These are phyloP conservation scores for Petunia hybrid DNA, from an alignment of 305 asterid genomes.

Conservation along the genomic window DNA sequence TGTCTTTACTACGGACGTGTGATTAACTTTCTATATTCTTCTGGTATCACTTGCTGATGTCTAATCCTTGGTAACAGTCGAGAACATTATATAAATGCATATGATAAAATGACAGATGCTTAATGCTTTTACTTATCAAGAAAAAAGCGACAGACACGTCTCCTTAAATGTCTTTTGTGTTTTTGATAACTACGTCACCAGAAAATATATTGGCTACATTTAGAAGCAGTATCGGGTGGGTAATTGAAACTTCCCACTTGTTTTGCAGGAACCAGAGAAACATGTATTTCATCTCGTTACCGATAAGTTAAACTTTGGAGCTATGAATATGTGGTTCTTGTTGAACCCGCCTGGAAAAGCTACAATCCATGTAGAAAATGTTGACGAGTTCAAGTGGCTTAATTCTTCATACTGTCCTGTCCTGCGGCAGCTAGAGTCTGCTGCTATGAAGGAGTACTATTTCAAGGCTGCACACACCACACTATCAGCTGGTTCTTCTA, in stretches of 20 bases:
- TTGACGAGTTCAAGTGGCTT: conserved; percentile 96
- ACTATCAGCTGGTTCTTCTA: conserved; percentile 84
- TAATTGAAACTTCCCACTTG: conserved; percentile 23
- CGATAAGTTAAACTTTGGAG: conserved; percentile 96
- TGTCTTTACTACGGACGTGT: conserved; percentile 1
- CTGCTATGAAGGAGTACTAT: conserved; percentile 97
- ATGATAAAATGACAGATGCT: background rate
- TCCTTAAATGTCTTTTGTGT: background rate
- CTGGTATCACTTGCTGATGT: conserved; percentile 19
- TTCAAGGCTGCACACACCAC: conserved; percentile 93
- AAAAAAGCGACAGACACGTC: too few relatives aligned
- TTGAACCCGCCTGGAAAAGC: conserved; percentile 99
- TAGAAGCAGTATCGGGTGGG: conserved; percentile 14
- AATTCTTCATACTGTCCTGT: conserved; percentile 95
- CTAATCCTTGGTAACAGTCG: conserved; percentile 16
- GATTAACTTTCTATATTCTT: conserved; percentile 4
- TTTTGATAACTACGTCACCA: conserved; percentile 17
- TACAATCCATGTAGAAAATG: conserved; percentile 93
- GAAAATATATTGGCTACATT: conserved; percentile 19
- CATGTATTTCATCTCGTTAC: conserved; percentile 98
- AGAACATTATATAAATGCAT: background rate
- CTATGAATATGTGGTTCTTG: conserved; percentile 99
- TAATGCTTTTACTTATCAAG: too few relatives aligned
- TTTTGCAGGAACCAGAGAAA: conserved; percentile 85
- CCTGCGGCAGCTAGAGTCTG: conserved; percentile 88